Conservation (phyloP, 352 stramenopile genomes). For the Saprolegnia diclina region DNA sequence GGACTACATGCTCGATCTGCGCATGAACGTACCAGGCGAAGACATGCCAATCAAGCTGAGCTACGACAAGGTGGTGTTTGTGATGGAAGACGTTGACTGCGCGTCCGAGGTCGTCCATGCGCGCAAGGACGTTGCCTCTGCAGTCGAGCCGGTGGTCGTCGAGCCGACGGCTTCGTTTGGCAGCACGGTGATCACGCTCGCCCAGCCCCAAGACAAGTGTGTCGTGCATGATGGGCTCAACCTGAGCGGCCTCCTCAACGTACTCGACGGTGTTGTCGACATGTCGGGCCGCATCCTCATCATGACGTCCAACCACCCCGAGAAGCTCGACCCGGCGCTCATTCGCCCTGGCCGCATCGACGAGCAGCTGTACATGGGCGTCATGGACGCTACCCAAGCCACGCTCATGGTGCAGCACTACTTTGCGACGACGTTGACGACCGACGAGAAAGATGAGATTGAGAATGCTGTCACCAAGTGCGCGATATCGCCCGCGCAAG, state of each 20-base stretch:
- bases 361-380: slow-evolving; percentile 70
- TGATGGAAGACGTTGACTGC: slow-evolving; percentile 88
- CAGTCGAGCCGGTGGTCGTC: background rate
- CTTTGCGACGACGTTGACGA: slow-evolving; percentile 35
- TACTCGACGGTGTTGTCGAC: slow-evolving; percentile 89
- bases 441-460: slow-evolving; percentile 28
- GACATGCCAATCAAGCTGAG: slow-evolving; percentile 58
- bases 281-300: slow-evolving; percentile 86
- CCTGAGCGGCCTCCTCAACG: slow-evolving; percentile 81
- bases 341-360: slow-evolving; percentile 88
- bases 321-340: slow-evolving; percentile 89
- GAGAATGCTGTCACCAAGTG: slow-evolving; percentile 9
- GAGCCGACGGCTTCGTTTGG: slow-evolving; percentile 21
- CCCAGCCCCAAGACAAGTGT: slow-evolving; percentile 29
- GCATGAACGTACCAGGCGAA: slow-evolving; percentile 51
- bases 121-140: slow-evolving; percentile 23
- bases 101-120: slow-evolving; percentile 66
- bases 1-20: slow-evolving; percentile 74
- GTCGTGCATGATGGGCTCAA: slow-evolving; percentile 57
- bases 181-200: slow-evolving; percentile 28
- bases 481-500: slow-evolving; percentile 40
- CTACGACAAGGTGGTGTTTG: slow-evolving; percentile 86
- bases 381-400: slow-evolving; percentile 46
- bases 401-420: slow-evolving; percentile 73
- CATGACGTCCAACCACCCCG: slow-evolving; percentile 91